phyloP scores from a whole-genome alignment of 2,329 filamentous ascomycete species.

The Fusarium sp. region DNA sequence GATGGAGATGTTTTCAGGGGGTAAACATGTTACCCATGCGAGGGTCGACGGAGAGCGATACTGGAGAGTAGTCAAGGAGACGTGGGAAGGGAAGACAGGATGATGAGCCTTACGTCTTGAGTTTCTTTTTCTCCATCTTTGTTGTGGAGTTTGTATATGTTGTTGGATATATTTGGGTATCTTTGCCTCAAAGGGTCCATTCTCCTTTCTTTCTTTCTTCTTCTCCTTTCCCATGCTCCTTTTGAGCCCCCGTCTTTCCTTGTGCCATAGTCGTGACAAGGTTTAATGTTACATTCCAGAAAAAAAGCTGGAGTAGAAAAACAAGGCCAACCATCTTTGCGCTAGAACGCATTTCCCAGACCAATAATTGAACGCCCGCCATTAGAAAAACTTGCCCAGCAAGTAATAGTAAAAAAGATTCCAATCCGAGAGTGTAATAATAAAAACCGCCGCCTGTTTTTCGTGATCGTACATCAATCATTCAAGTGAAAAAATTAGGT shows the following conservation, averaged over 20 bases:
- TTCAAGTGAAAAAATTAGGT: constrained; percentile 34
- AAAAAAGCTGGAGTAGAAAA: not conserved
- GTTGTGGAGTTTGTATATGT: not conserved
- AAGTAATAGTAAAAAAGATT: not conserved
- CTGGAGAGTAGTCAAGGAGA: constrained; percentile 60
- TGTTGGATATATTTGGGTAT: constrained; percentile 4
- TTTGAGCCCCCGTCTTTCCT: not conserved
- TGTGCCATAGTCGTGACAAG: not conserved
- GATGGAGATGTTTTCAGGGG: constrained; percentile 60
- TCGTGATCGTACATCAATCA: not conserved
- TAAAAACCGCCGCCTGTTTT: not conserved
- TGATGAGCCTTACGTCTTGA: not conserved
- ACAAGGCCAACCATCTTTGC: not conserved
- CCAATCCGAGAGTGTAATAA: not conserved
- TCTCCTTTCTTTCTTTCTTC: not conserved
- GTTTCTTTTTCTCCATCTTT: not conserved
- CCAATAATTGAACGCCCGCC: constrained; percentile 22
- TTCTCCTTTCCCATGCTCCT: not conserved
- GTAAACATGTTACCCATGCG: constrained; percentile 64
- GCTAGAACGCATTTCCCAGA: not conserved
- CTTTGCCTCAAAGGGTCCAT: constrained; percentile 2
- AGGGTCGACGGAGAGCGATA: constrained; percentile 61
- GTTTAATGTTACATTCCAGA: constrained; percentile 11
- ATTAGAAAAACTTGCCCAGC: constrained; percentile 16
- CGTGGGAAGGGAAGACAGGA: constrained; percentile 55